Evolutionary conservation across 305 asterid genomes (phyloP).

Genomic region (Fraxinus albicans): DNA sequence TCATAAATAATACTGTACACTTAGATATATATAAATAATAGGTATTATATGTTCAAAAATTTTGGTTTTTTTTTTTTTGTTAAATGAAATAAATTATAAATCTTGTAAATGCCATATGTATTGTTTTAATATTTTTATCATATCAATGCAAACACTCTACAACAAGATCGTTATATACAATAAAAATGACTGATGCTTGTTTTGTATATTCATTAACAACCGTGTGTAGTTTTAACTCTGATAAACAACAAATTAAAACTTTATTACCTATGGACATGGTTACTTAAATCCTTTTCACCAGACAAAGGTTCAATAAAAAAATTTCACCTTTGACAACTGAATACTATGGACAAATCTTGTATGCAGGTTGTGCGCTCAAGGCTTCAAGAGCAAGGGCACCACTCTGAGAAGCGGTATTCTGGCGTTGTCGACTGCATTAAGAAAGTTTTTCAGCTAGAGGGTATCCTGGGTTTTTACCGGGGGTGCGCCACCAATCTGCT

Average conservation of each 20-base stretch:
- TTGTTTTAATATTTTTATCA: background rate
- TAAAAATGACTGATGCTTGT: background rate
- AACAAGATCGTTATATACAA: background rate
- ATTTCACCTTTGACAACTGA: background rate
- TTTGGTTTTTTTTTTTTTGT: background rate
- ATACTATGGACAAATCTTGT: background rate
- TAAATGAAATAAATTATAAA: background rate
- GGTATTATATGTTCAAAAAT: background rate
- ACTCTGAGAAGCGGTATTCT: constrained; percentile 71
- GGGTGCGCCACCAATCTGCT: constrained; percentile 90
- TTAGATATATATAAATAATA: background rate
- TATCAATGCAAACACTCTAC: background rate
- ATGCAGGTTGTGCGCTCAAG: constrained; percentile 89
- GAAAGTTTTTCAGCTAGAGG: constrained; percentile 77
- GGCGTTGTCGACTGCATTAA: constrained; percentile 77
- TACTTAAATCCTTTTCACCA: background rate
- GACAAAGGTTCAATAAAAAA: background rate
- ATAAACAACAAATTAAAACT: background rate
- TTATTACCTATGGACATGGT: background rate
- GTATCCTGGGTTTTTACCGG: constrained; percentile 74
- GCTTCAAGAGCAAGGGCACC: constrained; percentile 95
- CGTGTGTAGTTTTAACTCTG: background rate
- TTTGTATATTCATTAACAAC: background rate
- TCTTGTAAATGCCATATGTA: background rate
- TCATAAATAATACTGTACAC: background rate